These are phyloP conservation scores for Cenchrus fungigraminus DNA, from an alignment of 176 grass and related monocot species.

Conservation along the genomic window DNA sequence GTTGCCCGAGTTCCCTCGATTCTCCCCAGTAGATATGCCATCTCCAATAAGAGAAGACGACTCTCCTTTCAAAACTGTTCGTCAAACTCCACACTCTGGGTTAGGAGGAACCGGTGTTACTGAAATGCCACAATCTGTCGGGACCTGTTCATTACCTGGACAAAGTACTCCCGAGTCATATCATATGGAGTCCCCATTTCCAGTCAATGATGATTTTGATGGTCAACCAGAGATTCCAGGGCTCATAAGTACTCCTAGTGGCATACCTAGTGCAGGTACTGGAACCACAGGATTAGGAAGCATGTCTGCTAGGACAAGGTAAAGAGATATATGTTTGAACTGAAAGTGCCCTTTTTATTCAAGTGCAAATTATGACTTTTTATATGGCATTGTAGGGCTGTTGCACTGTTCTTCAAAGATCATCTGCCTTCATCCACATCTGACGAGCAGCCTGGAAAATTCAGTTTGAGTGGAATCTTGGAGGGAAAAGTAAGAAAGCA, in stretches of 20 bases:
- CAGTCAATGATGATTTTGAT: slow-evolving; percentile 45
- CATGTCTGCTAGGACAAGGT: slow-evolving; percentile 95
- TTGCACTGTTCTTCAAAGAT: slow-evolving; percentile 77
- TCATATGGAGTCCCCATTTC: slow-evolving; percentile 38
- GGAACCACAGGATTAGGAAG: slow-evolving; percentile 51
- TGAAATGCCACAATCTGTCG: slow-evolving; percentile 21
- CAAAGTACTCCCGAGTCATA: slow-evolving; percentile 19
- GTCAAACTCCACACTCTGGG: slow-evolving; percentile 26
- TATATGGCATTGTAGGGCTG: slow-evolving; percentile 54
- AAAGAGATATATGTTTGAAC: slow-evolving; percentile 34
- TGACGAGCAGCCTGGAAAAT: slow-evolving; percentile 48
- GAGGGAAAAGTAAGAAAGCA: slow-evolving; percentile 81
- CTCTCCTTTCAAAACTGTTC: slow-evolving; percentile 51
- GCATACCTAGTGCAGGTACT: slow-evolving; percentile 51
- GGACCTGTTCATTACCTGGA: slow-evolving; percentile 31
- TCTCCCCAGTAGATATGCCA: slow-evolving; percentile 32
- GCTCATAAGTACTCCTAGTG: slow-evolving; percentile 44
- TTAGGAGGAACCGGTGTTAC: slow-evolving; percentile 37
- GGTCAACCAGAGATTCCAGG: slow-evolving; percentile 55
- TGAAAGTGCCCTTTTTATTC: background rate
- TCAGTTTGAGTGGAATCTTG: slow-evolving; percentile 74
- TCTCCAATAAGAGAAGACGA: slow-evolving; percentile 44
- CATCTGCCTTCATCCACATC: slow-evolving; percentile 40
- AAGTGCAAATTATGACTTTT: slow-evolving; percentile 7
- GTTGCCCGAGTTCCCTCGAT: slow-evolving; percentile 53